phyloP scores from a whole-genome alignment of 345 rosid genomes.

The Populus ilicifolia region DNA sequence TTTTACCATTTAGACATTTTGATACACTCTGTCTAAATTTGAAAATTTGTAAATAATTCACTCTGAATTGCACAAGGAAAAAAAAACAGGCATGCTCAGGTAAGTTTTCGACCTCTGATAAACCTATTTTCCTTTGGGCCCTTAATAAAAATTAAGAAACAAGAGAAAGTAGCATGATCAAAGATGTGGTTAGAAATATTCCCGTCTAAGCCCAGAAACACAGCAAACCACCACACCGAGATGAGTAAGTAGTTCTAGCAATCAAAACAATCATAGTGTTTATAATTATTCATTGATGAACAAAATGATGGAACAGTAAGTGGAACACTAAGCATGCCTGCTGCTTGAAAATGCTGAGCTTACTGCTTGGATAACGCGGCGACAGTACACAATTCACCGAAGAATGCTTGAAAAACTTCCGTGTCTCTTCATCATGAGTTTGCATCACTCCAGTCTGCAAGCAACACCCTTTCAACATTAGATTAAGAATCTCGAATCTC shows the following conservation, averaged over 20 bases:
- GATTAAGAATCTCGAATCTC: background rate
- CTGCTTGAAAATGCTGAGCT: slow-evolving; percentile 82
- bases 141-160: background rate
- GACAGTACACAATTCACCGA: slow-evolving; percentile 62
- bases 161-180: background rate
- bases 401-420: slow-evolving; percentile 69
- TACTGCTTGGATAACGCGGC: slow-evolving; percentile 75
- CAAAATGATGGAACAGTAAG: background rate
- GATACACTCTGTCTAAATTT: background rate
- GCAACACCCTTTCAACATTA: background rate
- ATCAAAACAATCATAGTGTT: background rate
- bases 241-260: background rate
- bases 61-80: background rate
- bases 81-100: background rate
- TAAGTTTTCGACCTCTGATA: background rate
- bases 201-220: background rate
- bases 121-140: background rate
- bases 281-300: background rate
- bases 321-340: slow-evolving; percentile 54
- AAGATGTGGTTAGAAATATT: background rate
- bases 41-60: background rate
- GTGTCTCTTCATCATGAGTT: slow-evolving; percentile 73
- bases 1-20: background rate
- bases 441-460: slow-evolving; percentile 67
- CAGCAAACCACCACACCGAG: background rate